Conservation (phyloP, 1,284 basidiomycete genomes). For the Amylostereum areolatum region DNA sequence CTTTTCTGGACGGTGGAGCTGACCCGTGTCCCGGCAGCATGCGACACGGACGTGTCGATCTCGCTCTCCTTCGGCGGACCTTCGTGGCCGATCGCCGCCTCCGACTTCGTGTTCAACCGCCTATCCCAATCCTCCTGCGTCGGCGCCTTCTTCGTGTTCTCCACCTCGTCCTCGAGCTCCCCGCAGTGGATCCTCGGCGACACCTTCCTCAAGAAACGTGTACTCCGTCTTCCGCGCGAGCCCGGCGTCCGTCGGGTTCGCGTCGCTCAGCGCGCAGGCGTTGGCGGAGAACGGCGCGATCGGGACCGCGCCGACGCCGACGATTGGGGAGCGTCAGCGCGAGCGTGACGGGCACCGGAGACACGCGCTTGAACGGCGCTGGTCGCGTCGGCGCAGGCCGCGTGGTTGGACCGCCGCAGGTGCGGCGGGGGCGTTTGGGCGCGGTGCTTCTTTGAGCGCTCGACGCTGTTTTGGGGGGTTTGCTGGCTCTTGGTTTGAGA, state of each 20-base stretch:
- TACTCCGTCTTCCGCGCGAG: conserved; percentile 80
- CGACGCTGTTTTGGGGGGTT: no score
- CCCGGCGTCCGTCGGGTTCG: conserved; percentile 81
- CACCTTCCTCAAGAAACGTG: conserved; percentile 92
- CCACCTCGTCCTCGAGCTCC: conserved; percentile 40
- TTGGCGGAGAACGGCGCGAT: conserved; percentile 36
- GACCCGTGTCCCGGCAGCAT: conserved; percentile 62
- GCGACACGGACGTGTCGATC: conserved; percentile 61
- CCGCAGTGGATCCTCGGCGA: conserved; percentile 92
- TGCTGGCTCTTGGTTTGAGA: no score
- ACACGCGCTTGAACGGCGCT: neutral
- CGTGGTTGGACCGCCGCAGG: no score
- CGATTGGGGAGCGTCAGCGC: conserved; percentile 45
- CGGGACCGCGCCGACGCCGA: conserved; percentile 42
- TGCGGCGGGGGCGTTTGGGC: no score
- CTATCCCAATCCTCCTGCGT: conserved; percentile 56
- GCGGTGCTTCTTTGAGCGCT: no score
- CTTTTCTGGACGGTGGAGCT: neutral
- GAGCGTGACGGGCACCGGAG: conserved; percentile 28
- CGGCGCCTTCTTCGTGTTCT: conserved; percentile 79
- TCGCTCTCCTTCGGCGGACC: conserved; percentile 70
- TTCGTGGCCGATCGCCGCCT: conserved; percentile 65
- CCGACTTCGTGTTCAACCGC: conserved; percentile 70
- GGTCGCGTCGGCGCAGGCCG: no score
- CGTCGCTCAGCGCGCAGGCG: conserved; percentile 41